phyloP scores from a whole-genome alignment of 345 rosid genomes.

The Eucalyptus sp. region DNA sequence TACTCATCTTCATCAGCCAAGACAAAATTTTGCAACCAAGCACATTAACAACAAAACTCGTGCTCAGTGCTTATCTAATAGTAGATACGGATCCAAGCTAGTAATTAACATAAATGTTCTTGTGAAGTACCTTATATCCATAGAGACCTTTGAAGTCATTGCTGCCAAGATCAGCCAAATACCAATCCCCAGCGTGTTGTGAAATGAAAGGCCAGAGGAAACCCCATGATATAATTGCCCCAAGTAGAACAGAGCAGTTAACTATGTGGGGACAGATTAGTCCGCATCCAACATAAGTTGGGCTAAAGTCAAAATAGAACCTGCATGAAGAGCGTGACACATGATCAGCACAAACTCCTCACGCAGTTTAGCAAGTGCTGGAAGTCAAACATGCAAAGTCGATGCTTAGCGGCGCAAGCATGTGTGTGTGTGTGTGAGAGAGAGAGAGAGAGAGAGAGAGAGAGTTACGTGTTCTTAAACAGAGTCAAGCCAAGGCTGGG shows the following conservation, averaged over 20 bases:
- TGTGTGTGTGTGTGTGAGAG: not conserved
- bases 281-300: slow-evolving; percentile 95
- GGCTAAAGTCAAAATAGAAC: slow-evolving; percentile 90
- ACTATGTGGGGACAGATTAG: slow-evolving; percentile 94
- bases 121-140: slow-evolving; percentile 67
- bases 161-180: slow-evolving; percentile 65
- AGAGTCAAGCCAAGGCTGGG: slow-evolving; percentile 79
- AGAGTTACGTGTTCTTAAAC: slow-evolving; percentile 72
- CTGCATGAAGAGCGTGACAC: slow-evolving; percentile 11
- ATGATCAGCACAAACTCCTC: not conserved
- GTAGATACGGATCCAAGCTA: not conserved
- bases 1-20: not conserved
- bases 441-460: not conserved
- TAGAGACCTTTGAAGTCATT: slow-evolving; percentile 91
- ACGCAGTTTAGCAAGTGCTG: not conserved
- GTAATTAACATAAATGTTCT: not conserved
- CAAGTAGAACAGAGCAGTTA: slow-evolving; percentile 81
- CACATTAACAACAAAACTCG: not conserved
- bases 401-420: not conserved
- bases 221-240: slow-evolving; percentile 91
- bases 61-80: not conserved
- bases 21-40: not conserved
- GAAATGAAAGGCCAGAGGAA: slow-evolving; percentile 83
- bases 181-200: slow-evolving; percentile 74
- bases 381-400: not conserved